Evolutionary conservation across 805 yeast genomes (phyloP), one percentile per base, ranked within the genome.

Genomic region (Candida takata): DNA sequence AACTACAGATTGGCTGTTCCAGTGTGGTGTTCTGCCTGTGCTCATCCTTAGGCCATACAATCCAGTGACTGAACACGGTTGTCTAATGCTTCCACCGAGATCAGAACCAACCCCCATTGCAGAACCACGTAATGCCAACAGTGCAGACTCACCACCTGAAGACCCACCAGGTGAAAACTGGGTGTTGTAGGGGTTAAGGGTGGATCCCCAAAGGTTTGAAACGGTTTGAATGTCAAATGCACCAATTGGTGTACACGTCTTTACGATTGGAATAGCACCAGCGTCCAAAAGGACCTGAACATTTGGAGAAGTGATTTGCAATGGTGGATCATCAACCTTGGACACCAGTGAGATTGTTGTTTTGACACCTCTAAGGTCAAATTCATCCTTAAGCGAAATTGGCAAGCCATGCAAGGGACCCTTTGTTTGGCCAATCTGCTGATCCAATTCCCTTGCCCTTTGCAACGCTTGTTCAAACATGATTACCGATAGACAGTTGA

Each of bases 381-480:
- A 35, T 21, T 55, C 52, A 27, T 55, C 79, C 41, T 79, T 79
- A 36, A 78, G 57, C 0, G 83, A 74, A 27, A 79, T 58, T 4
- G 86, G 86, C 14, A 79, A 49, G 0, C 86, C 86, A 45, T 79
- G 86, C 31, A 79, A 62, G 3, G 80, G 79, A 23, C 86, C 86
- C 28, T 68, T 52, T 3, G 69, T 52, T 43, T 70, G 61, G 8
- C 79, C 80, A 35, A 52, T 51, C 38, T 42, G 71, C 6, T 60
- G 69, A 49, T 79, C 87, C 42, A 77, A 61, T 35, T 53, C 62
- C 42, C 64, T 52, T 6, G 86, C 86, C 32, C 67, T 60, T 40
- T 61, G 56, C 35, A 78, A 57, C 5, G 83, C 87, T 35, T 72
- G 70, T 13, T 69, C 72, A 27, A 74, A 62, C 43, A 80, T 71